Percentiles rank a stretch among this genome's conserved stretches.
These are phyloP conservation scores for Carex arenaria DNA, from an alignment of 202 grass and related monocot genomes.

Conservation along the genomic window DNA sequence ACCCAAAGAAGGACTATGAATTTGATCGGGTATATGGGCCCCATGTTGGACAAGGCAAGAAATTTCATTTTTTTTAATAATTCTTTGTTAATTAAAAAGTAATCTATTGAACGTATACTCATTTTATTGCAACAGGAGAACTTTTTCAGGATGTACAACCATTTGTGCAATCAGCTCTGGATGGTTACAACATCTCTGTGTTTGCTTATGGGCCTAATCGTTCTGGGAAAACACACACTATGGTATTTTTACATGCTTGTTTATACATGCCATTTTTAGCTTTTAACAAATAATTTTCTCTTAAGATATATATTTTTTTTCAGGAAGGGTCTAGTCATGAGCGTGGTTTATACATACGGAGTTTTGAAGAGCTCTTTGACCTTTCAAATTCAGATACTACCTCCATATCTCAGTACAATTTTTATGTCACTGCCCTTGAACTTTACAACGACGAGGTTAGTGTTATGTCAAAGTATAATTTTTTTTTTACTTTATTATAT, in stretches of 20 bases:
- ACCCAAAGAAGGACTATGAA: conserved; percentile 95
- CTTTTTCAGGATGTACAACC: conserved; percentile 94
- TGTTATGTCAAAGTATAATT: conserved; percentile 15
- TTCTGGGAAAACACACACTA: conserved; percentile 94
- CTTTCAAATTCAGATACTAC: conserved; percentile 94
- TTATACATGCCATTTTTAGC: neutral
- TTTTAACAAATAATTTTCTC: neutral
- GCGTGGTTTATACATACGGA: conserved; percentile 79
- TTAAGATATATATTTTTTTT: conserved; percentile 26
- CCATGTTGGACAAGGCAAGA: conserved; percentile 91
- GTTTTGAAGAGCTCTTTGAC: conserved; percentile 97
- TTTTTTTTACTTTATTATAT: conserved; percentile 29
- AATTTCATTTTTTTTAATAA: neutral
- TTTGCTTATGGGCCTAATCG: conserved; percentile 90
- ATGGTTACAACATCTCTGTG: conserved; percentile 85
- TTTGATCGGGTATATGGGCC: conserved; percentile 94
- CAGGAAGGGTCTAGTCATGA: conserved; percentile 99
- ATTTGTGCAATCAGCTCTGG: conserved; percentile 86
- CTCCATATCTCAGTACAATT: conserved; percentile 78
- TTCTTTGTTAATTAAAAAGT: neutral
- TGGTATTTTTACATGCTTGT: conserved; percentile 49
- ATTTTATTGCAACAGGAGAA: conserved; percentile 43
- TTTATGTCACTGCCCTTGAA: conserved; percentile 90
- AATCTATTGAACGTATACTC: neutral
- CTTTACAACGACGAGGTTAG: conserved; percentile 96